These are phyloP conservation scores for Solanum sejunctum DNA, from an alignment of 257 asterid genomes.

Conservation along the genomic window DNA sequence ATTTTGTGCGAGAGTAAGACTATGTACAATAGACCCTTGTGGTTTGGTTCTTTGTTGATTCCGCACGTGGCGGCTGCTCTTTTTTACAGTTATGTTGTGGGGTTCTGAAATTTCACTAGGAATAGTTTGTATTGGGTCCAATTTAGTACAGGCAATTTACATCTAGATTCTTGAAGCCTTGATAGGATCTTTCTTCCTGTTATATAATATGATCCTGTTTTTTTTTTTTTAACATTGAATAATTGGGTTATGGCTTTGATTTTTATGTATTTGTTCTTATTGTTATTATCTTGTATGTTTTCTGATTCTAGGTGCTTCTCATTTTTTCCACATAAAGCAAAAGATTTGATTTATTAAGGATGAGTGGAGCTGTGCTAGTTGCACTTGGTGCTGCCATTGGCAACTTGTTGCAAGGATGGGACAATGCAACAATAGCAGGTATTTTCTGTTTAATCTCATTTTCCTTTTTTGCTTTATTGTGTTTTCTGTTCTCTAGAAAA, in stretches of 20 bases:
- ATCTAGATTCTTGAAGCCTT: neutral
- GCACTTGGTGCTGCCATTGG: slow-evolving; percentile 90
- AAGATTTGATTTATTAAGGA: slow-evolving; percentile 11
- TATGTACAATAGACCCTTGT: neutral
- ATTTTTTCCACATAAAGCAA: neutral
- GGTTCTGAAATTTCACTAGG: neutral
- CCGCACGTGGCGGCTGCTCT: neutral
- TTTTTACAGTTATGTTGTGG: neutral
- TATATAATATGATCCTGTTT: neutral
- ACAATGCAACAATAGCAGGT: slow-evolving; percentile 99
- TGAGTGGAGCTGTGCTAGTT: slow-evolving; percentile 78
- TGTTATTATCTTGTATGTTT: neutral
- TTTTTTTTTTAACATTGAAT: neutral
- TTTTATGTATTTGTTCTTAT: neutral
- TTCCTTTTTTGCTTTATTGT: neutral
- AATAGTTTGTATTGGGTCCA: neutral
- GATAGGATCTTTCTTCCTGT: neutral
- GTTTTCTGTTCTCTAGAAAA: neutral
- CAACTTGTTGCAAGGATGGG: slow-evolving; percentile 96
- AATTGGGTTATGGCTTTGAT: neutral
- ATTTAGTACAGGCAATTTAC: neutral
- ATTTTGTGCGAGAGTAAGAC: neutral
- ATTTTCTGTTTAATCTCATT: neutral
- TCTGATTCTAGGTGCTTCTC: neutral
- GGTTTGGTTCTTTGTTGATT: neutral